A percentile compares a stretch with the other conserved stretches of the same genome.
Conservation (phyloP, 192 early-diverging fungal genomes). For the Coemansia sp. region DNA sequence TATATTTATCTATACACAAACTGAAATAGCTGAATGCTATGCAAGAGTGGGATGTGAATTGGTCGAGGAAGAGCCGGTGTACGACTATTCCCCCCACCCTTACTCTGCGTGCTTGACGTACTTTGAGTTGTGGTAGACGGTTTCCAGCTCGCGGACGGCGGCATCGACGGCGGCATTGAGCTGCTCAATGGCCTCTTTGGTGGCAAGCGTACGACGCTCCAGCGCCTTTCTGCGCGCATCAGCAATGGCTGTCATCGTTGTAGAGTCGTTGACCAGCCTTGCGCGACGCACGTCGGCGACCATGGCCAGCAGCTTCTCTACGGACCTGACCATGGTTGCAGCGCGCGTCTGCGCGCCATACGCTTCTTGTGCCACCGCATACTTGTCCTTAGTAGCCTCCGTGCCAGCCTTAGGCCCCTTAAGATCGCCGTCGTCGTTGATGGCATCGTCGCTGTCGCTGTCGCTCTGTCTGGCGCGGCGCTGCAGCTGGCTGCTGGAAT, state of each 20-base stretch:
- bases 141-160: constrained; percentile 47
- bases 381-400: constrained; percentile 51
- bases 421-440: background rate
- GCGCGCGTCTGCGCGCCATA: constrained; percentile 50
- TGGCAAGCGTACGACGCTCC: constrained; percentile 22
- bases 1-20: constrained; percentile 3
- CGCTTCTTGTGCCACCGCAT: constrained; percentile 46
- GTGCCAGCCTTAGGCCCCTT: background rate
- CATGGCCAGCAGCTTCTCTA: constrained; percentile 51
- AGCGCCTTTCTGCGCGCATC: constrained; percentile 31
- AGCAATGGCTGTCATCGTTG: constrained; percentile 32
- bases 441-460: constrained; percentile 5
- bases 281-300: constrained; percentile 50
- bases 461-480: constrained; percentile 9
- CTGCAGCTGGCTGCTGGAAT: background rate
- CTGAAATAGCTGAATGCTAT: no score
- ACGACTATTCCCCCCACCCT: no score
- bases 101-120: constrained; percentile 15
- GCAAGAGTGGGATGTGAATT: no score
- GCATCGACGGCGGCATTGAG: constrained; percentile 40
- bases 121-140: constrained; percentile 50
- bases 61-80: no score
- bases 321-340: constrained; percentile 51
- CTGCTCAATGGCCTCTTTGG: constrained; percentile 28
- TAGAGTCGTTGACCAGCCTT: constrained; percentile 47